Percentiles rank a stretch among this genome's conserved stretches.
Conservation (phyloP, 1,284 basidiomycete species). For the Trichosporon sp. region DNA sequence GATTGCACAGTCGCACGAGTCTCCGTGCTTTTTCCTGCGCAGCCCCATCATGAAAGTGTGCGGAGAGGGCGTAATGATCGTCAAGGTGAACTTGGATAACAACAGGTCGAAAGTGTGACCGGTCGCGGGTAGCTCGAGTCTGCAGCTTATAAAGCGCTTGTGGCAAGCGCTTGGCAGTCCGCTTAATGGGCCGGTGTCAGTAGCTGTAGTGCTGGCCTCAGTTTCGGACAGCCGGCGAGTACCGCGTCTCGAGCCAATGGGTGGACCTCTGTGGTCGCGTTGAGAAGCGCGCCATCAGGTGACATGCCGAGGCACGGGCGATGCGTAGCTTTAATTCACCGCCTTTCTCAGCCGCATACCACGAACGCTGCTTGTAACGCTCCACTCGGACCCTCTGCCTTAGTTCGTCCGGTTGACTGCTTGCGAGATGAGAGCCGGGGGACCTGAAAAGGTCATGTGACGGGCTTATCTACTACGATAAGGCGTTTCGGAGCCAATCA, state of each 20-base stretch:
- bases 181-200: neutral
- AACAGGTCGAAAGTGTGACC: neutral
- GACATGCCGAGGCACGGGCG: neutral
- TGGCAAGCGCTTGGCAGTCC: neutral
- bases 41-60: neutral
- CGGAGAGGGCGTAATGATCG: neutral
- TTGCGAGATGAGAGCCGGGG: neutral
- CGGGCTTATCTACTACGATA: conserved; percentile 1
- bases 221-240: neutral
- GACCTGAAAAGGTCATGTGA: conserved; percentile 2
- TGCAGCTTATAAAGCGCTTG: neutral
- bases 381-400: neutral
- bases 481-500: neutral
- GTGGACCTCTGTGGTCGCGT: neutral
- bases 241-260: neutral
- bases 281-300: neutral
- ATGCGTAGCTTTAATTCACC: neutral
- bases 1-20: conserved; percentile 4
- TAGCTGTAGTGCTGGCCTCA: neutral
- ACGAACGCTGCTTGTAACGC: neutral
- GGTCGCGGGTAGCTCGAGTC: neutral
- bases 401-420: too few species aligned
- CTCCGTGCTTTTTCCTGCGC: conserved; percentile 10
- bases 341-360: neutral
- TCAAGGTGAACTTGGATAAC: neutral